Base-by-base conservation (phyloP, 2,329 filamentous ascomycete genomes). In the Chaetomiaceae sp. region DNA sequence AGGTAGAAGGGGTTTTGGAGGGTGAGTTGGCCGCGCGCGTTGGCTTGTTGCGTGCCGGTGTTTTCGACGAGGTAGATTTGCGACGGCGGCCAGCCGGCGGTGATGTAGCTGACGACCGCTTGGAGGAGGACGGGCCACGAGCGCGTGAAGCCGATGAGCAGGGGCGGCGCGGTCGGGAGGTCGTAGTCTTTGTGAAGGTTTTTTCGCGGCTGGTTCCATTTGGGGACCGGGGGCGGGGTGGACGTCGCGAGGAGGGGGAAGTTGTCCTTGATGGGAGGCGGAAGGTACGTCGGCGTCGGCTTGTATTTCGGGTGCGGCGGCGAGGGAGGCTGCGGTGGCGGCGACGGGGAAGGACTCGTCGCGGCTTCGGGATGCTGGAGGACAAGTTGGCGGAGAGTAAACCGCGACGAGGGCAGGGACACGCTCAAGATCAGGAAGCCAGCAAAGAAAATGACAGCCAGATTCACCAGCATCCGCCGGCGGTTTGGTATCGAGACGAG, bases 51-150 rank as follows among this genome's bases (percentile, higher is more conserved):
- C 13, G 74, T 73, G 5, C 78, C 78, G 5, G 75, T 82, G 64
- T 83, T 83, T 59, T 83, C 79, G 23, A 82, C 65, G 2, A 82
- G 73, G 55, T 77, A 76, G 53, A 83, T 81, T 55, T 81, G 72
- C 17, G 68, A 67, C 0, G 76, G 64, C 2, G 78, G 79, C 78
- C 79, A 83, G 43, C 79, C 79, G 3, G 77, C 75, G 1, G 78
- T 75, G 55, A 83, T 74, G 62, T 82, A 83, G 10, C 70, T 74
- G 9, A 79, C 70, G 1, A 82, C 73, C 3, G 73, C 68, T 63
- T 82, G 79, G 13, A 78, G 70, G 1, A 83, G 68, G 50, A 82
- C 66, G 2, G 73, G 72, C 73, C 74, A 80, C 49, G 74, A 73
- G 30, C 77, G 69, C 0, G 78, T 80, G 65, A 82, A 83, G n/a